Base-by-base conservation (phyloP, 495 filamentous ascomycete genomes). In the Oidiodendron maius region DNA sequence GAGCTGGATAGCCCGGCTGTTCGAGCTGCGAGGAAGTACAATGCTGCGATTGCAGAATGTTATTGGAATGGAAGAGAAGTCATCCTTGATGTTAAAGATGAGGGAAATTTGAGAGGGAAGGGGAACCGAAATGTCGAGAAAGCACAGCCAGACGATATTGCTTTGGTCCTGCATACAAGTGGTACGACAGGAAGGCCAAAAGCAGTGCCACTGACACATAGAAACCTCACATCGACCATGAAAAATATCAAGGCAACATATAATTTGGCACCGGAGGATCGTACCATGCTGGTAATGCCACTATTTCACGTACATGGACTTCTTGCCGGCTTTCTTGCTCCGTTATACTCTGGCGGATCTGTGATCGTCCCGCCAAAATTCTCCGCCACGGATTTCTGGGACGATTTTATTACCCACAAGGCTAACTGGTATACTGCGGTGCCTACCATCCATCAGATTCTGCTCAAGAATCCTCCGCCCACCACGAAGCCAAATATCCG, bases 401-500 rank as follows among this genome's bases (percentile, higher is more conserved):
- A 65, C 13, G 79, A 89, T 56, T 91, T 90, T 58, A 68, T 70
- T 48, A 64, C 69, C 24, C 66, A 84, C 67, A 65, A 70, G n/a
- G 88, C 87, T 10, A 94, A 83, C 58, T 94, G 88, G 88, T 94
- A 90, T 66, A 87, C 88, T 0, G 88, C 88, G 12, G 84, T 91
- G 8, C 88, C 88, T 1, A 91, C 88, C 0, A 91, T 94, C 63
- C 88, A 94, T 68, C 88, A 91, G 55, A 90, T 94, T 54, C 72
- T 94, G 1, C 84, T 94, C 34, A 83, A 79, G 61, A 72, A 72
- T 53, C 76, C 83, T 3, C 61, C 72, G 11, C 88, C 88, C 16
- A 70, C 58, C 44, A 78, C 80, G 2, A 65, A 81, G 24, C 87
- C 88, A 6, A 50, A 70, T 11, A 91, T 94, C 66, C 80, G 88